Conservation (phyloP, 805 yeast species). For the Pichia nanzhaoensis region DNA sequence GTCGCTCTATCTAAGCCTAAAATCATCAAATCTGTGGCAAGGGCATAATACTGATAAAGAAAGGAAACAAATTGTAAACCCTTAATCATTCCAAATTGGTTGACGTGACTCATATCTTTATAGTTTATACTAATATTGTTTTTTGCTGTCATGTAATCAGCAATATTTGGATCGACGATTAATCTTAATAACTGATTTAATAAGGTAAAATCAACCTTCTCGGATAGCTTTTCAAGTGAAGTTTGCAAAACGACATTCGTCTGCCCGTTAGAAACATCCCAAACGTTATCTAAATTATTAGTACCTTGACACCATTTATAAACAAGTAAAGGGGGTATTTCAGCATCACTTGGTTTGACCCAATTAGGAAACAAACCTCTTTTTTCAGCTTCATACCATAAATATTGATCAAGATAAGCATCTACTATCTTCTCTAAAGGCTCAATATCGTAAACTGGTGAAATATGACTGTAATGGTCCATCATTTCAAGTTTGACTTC, state of each 20-base stretch:
- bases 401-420: constrained; percentile 89
- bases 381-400: constrained; percentile 93
- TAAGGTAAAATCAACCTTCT: constrained; percentile 82
- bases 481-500: constrained; percentile 83
- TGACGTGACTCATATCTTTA: constrained; percentile 93
- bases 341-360: constrained; percentile 93
- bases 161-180: constrained; percentile 82
- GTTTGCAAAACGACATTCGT: constrained; percentile 83
- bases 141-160: constrained; percentile 90
- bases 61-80: constrained; percentile 91
- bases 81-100: constrained; percentile 78
- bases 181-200: constrained; percentile 74
- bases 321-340: constrained; percentile 84
- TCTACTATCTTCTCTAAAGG: constrained; percentile 94
- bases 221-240: constrained; percentile 60
- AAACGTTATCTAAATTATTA: constrained; percentile 67
- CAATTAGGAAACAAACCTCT: constrained; percentile 87
- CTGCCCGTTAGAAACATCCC: constrained; percentile 74
- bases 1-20: constrained; percentile 82
- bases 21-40: constrained; percentile 72
- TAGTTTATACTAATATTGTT: constrained; percentile 75
- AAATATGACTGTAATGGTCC: constrained; percentile 78
- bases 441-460: constrained; percentile 83
- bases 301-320: constrained; percentile 94
- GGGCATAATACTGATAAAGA: constrained; percentile 83